Conservation (phyloP, 2,329 filamentous ascomycete genomes). For the Penicillium capsulatum region DNA sequence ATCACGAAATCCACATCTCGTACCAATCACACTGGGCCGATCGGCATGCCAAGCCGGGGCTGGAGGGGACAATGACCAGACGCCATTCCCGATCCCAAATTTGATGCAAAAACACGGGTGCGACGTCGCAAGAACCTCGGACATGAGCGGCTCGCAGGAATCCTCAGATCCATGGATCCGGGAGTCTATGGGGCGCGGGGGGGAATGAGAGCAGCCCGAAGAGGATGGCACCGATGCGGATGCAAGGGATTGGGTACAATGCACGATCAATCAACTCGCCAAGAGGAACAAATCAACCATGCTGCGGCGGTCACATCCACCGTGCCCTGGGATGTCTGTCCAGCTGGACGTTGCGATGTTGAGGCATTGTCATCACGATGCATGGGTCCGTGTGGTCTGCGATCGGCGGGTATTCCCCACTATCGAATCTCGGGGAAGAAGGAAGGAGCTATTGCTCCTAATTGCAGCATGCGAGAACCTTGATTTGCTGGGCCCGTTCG, state of each 20-base stretch:
- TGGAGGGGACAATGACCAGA: slow-evolving; percentile 6
- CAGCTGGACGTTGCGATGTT: no score
- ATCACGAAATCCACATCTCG: background rate
- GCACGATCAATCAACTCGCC: slow-evolving; percentile 2
- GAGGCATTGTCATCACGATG: no score
- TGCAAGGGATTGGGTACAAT: slow-evolving; percentile 12
- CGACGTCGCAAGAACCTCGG: no score
- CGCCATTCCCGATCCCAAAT: no score
- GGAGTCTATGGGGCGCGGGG: background rate
- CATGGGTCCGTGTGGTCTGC: no score
- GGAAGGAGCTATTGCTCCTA: background rate
- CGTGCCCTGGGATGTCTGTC: background rate
- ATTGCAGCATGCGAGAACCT: no score
- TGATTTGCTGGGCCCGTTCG: no score
- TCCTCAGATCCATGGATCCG: background rate
- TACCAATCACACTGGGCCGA: slow-evolving; percentile 14
- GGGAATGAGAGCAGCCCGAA: no score
- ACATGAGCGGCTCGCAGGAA: no score
- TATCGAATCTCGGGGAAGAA: no score
- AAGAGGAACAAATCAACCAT: background rate
- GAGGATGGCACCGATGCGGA: slow-evolving; percentile 3
- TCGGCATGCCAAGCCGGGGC: slow-evolving; percentile 19
- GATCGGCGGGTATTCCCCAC: slow-evolving; percentile 10
- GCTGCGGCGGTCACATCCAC: no score
- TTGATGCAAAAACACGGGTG: no score